Conservation (phyloP, 2,329 filamentous ascomycete species). For the Pyricularia pennisetigena region DNA sequence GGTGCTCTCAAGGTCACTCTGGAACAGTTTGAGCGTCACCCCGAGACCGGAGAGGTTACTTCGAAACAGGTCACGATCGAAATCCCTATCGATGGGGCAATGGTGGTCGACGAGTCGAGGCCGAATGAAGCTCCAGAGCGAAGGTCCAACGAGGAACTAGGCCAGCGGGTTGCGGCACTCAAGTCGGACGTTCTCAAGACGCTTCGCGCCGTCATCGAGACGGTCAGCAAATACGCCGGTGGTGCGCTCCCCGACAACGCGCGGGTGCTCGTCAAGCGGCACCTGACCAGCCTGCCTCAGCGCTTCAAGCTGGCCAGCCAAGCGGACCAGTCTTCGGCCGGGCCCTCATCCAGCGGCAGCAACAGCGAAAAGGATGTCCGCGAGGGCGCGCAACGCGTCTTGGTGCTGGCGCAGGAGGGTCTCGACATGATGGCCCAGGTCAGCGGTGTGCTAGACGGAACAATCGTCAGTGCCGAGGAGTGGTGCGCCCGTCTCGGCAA, state of each 20-base stretch:
- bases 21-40: conserved; percentile 62
- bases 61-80: conserved; percentile 12
- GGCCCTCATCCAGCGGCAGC: conserved; percentile 8
- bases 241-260: conserved; percentile 87
- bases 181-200: conserved; percentile 66
- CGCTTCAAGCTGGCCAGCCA: conserved; percentile 65
- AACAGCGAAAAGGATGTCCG: conserved; percentile 23
- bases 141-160: conserved; percentile 29
- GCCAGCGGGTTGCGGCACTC: conserved; percentile 55
- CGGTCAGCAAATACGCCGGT: conserved; percentile 85
- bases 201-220: conserved; percentile 71
- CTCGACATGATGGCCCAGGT: conserved; percentile 93
- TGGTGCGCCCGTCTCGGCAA: conserved; percentile 76
- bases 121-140: neutral
- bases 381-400: conserved; percentile 62
- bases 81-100: neutral
- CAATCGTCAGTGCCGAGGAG: conserved; percentile 79
- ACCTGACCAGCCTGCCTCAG: conserved; percentile 75
- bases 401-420: conserved; percentile 81
- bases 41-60: conserved; percentile 10
- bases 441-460: conserved; percentile 77
- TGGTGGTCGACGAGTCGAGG: neutral
- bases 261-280: conserved; percentile 67
- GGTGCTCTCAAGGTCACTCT: conserved; percentile 63
- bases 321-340: conserved; percentile 16